A percentile compares a stretch with the other conserved stretches of the same genome.
phyloP scores from a whole-genome alignment of 345 rosid species.

The Iberis pinnata region DNA sequence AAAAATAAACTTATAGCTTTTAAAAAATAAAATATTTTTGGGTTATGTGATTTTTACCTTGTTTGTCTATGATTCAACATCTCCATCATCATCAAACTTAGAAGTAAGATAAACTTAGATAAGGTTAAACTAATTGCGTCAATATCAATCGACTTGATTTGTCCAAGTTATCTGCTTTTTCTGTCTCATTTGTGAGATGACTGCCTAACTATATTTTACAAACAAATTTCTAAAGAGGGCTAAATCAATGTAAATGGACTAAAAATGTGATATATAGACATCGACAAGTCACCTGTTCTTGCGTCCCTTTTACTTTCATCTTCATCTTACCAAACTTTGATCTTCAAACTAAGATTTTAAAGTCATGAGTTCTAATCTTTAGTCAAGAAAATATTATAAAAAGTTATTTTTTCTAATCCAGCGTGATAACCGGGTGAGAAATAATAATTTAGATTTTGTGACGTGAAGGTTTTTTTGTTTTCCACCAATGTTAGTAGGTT shows the following conservation, averaged over 20 bases:
- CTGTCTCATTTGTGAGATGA: constrained; percentile 27
- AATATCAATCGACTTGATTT: constrained; percentile 18
- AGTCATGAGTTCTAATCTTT: too few species aligned
- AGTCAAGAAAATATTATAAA: too few species aligned
- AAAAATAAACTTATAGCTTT: too few species aligned
- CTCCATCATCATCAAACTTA: constrained; percentile 3
- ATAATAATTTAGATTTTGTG: too few species aligned
- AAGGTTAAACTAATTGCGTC: constrained; percentile 22
- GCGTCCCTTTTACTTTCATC: constrained; percentile 33
- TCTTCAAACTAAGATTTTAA: constrained; percentile 2
- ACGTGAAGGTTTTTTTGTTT: too few species aligned
- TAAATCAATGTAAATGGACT: constrained; percentile 4
- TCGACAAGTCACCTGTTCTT: constrained; percentile 31
- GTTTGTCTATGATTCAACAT: background rate
- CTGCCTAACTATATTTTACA: background rate
- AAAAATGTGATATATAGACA: constrained; percentile 17
- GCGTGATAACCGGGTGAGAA: too few species aligned
- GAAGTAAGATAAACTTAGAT: constrained; percentile 19
- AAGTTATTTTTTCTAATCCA: too few species aligned
- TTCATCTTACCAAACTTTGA: constrained; percentile 27
- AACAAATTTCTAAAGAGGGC: background rate
- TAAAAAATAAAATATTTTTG: too few species aligned
- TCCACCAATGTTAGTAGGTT: too few species aligned
- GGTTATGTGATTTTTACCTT: too few species aligned
- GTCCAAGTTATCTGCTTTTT: constrained; percentile 13